Conservation (phyloP, 2,329 filamentous ascomycete genomes). For the Aspergillus costaricaensis region DNA sequence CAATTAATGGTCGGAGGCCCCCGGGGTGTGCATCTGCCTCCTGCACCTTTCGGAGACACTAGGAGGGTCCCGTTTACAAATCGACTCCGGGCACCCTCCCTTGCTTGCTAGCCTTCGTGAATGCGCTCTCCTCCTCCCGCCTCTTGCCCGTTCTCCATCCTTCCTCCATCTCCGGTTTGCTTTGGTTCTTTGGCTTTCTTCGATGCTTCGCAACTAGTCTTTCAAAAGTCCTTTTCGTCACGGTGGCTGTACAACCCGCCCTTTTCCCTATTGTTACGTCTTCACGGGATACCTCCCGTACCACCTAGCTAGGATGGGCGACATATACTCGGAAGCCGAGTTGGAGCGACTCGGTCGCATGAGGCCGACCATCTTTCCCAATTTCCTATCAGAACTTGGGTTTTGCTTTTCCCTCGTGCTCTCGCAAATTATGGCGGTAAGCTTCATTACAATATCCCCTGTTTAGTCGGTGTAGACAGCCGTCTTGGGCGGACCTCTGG, state of each 20-base stretch:
- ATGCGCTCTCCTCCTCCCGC: too few relatives aligned
- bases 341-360: slow-evolving; percentile 64
- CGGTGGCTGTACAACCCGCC: too few relatives aligned
- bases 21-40: background rate
- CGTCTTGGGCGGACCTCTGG: background rate
- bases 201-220: too few relatives aligned
- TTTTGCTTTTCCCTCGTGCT: slow-evolving; percentile 65
- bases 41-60: too few relatives aligned
- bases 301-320: background rate
- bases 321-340: background rate
- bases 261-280: background rate
- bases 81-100: background rate
- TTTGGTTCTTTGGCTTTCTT: too few relatives aligned
- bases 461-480: background rate
- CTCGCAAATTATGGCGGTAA: slow-evolving; percentile 63
- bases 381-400: slow-evolving; percentile 52
- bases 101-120: too few relatives aligned
- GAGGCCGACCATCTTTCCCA: slow-evolving; percentile 58
- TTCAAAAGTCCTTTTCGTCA: too few relatives aligned
- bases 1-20: background rate
- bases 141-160: too few relatives aligned
- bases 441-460: slow-evolving; percentile 21
- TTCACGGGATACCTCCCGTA: background rate
- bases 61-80: background rate
- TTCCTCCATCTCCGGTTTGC: too few relatives aligned